Evolutionary conservation across 768 basidiomycete species (phyloP).

Genomic region (Daedaleopsis nitida): DNA sequence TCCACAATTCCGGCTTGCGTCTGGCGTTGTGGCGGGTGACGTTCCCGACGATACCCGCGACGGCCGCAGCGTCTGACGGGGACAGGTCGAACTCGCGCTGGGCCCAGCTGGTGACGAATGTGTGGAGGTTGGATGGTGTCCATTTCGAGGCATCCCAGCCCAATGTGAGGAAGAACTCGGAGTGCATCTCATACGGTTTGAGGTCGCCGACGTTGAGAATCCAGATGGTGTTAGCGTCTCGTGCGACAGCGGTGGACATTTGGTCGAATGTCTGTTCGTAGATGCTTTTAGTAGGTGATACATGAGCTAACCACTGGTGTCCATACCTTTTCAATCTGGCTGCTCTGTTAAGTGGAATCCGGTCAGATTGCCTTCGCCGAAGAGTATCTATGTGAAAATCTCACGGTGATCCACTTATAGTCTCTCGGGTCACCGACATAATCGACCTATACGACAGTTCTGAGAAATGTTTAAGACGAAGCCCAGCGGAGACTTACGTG

Average conservation of each 20-base stretch:
- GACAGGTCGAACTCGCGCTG: slow-evolving; percentile 62
- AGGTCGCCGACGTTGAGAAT: slow-evolving; percentile 77
- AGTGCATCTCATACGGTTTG: slow-evolving; percentile 73
- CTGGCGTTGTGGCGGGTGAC: slow-evolving; percentile 58
- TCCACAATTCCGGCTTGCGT: slow-evolving; percentile 67
- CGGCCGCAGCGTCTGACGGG: slow-evolving; percentile 38
- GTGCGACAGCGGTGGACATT: slow-evolving; percentile 64
- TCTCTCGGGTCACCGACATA: slow-evolving; percentile 65
- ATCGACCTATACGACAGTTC: background rate
- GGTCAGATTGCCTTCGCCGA: background rate
- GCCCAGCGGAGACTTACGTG: slow-evolving; percentile 21
- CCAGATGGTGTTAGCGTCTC: slow-evolving; percentile 63
- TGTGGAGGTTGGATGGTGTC: slow-evolving; percentile 52
- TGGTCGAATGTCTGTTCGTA: slow-evolving; percentile 57
- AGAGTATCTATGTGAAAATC: slow-evolving; percentile 14
- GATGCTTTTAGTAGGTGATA: background rate
- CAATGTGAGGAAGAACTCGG: slow-evolving; percentile 66
- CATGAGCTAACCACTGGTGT: background rate
- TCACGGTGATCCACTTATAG: slow-evolving; percentile 72
- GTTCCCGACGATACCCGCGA: slow-evolving; percentile 57
- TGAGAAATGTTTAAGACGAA: no score
- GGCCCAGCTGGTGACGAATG: slow-evolving; percentile 60
- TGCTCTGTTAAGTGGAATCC: slow-evolving; percentile 37
- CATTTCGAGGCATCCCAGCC: slow-evolving; percentile 63
- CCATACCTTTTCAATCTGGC: slow-evolving; percentile 52